Base-by-base conservation (phyloP, 345 rosid genomes). In the Hibiscus trionum region DNA sequence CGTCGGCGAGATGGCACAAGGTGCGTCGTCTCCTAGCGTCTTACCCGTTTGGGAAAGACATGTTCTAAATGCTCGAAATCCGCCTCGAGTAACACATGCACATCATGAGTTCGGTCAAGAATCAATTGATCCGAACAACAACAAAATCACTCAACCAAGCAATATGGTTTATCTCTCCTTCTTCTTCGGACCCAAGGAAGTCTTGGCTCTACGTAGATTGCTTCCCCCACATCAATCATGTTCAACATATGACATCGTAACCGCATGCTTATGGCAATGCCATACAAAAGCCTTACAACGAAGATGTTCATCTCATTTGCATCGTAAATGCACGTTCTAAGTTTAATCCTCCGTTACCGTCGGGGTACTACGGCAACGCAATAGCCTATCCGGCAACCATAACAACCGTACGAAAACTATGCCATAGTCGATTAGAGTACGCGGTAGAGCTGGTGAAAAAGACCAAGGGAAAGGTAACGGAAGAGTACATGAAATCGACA, bases 41-140 rank as follows among this genome's bases (percentile, higher is more conserved):
- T 52, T 49, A 11, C 85, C 85, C 0, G 79, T 73, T 46, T 82
- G 85, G 85, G 76, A 77, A 16, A 73, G 85, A 7, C 77, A 80
- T 50, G 56, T 65, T 2, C 72, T 82, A 0, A 77, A 27, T 47
- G 79, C 83, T 10, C 62, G 75, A 3, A 14, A 7, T 10, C 85
- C 79, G 0, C 24, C 73, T 1, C 73, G 27, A 47, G 76, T 72
- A 57, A 75, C 81, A 4, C 66, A 59, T 14, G 42, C 24, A 0
- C 85, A 80, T 33, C 72, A 44, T 0, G 85, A 77, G 74, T 80
- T 59, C 27, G 79, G 77, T 9, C 39, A 60, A 60, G 35, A 57
- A 24, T 3, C 27, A 0, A 4, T 29, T 2, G 17, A 1, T 2
- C 21, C 10, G 53, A 7, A 49, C 4, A 62, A 46, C 11, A 14